Conservation (phyloP, 73 alveolate species). For the Effrenium voratum region DNA sequence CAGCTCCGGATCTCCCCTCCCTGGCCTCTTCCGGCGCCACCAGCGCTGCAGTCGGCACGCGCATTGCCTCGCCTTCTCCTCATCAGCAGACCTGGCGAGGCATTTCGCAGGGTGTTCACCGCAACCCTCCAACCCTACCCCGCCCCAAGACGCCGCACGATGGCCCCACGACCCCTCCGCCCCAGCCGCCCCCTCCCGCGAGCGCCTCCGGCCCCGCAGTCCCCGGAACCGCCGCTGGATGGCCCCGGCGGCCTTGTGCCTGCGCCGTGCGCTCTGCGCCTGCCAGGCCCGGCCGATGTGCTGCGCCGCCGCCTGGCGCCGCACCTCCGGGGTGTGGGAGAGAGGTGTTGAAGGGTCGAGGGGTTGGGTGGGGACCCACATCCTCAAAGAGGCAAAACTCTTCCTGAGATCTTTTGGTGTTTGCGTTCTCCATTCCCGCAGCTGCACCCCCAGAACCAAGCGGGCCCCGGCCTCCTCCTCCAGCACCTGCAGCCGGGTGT, state of each 20-base stretch:
- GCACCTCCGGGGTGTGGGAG: not conserved
- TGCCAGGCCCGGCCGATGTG: slow-evolving; percentile 22
- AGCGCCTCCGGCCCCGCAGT: slow-evolving; percentile 22
- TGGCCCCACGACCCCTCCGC: too few relatives aligned
- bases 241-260: slow-evolving; percentile 26
- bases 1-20: not conserved
- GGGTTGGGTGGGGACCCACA: too few relatives aligned
- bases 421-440: not conserved
- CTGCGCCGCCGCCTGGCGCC: slow-evolving; percentile 50
- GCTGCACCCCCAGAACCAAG: not conserved
- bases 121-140: not conserved
- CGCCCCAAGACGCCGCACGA: not conserved
- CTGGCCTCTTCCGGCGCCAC: slow-evolving; percentile 66
- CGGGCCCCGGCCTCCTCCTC: slow-evolving; percentile 13
- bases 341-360: too few relatives aligned
- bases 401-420: not conserved
- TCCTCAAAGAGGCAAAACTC: not conserved
- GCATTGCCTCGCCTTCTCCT: slow-evolving; percentile 43
- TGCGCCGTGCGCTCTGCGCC: slow-evolving; percentile 21
- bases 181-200: too few relatives aligned
- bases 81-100: not conserved
- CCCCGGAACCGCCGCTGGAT: slow-evolving; percentile 48
- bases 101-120: not conserved
- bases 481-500: slow-evolving; percentile 44
- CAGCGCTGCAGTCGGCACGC: slow-evolving; percentile 54